Conservation (phyloP, 1,284 basidiomycete genomes). For the Butyriboletus regius region DNA sequence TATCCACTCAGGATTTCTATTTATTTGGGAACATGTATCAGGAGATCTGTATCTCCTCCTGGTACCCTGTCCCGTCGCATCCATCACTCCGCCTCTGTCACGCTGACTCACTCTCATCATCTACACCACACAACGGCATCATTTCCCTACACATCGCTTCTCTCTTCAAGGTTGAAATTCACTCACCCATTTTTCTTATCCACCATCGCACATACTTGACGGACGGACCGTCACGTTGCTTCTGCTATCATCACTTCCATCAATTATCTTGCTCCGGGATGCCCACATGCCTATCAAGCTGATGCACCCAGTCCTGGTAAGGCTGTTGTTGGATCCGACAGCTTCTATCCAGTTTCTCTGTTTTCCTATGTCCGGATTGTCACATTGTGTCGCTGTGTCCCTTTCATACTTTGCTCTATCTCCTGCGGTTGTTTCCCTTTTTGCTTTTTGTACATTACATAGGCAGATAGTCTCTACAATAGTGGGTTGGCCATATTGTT, state of each 20-base stretch:
- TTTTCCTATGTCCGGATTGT: constrained; percentile 21
- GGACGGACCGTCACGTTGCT: constrained; percentile 17
- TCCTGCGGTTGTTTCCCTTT: constrained; percentile 13
- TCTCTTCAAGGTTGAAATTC: constrained; percentile 16
- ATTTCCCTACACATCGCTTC: constrained; percentile 22
- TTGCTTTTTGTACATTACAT: constrained; percentile 35
- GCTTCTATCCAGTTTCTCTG: constrained; percentile 17
- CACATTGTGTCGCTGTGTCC: constrained; percentile 19
- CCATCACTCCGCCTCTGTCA: constrained; percentile 16
- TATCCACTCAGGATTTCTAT: constrained; percentile 29
- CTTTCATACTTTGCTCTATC: constrained; percentile 21
- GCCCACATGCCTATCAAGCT: constrained; percentile 9
- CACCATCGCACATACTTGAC: constrained; percentile 17
- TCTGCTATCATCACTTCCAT: constrained; percentile 10
- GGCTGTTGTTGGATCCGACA: constrained; percentile 18
- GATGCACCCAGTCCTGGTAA: constrained; percentile 6
- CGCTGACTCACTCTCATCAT: constrained; percentile 28
- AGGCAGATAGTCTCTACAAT: constrained; percentile 41
- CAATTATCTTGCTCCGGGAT: constrained; percentile 14
- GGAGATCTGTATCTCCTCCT: constrained; percentile 20
- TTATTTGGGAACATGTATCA: constrained; percentile 31
- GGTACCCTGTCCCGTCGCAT: constrained; percentile 25
- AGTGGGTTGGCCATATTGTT: constrained; percentile 50
- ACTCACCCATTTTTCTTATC: constrained; percentile 10
- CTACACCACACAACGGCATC: constrained; percentile 26